Percentiles rank a stretch among this genome's conserved stretches.
Conservation (phyloP, 1,284 basidiomycete genomes). For the Pyrrhoderma noxium region DNA sequence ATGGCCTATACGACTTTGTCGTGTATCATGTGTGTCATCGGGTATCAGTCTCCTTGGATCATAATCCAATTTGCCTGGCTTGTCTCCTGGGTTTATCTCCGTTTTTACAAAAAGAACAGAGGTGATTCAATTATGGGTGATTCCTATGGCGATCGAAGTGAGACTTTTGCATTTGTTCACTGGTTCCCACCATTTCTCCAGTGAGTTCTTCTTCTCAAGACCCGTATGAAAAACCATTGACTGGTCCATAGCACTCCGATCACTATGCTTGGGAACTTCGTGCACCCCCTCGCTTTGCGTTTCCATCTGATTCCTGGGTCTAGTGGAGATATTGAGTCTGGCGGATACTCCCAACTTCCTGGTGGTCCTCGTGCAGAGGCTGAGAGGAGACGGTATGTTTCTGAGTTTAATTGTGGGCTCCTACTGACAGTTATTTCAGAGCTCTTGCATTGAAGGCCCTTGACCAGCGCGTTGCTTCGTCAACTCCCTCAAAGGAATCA, state of each 20-base stretch:
- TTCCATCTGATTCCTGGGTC: conserved; percentile 74
- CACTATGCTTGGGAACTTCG: conserved; percentile 57
- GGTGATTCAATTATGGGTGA: conserved; percentile 51
- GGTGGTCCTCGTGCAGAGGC: conserved; percentile 88
- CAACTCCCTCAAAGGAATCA: conserved; percentile 35
- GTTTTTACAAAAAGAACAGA: conserved; percentile 88
- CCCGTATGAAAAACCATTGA: neutral
- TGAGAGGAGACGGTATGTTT: conserved; percentile 74
- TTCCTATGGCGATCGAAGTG: conserved; percentile 85
- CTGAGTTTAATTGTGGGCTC: neutral
- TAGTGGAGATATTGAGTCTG: conserved; percentile 61
- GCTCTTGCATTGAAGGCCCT: conserved; percentile 93
- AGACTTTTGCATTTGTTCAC: conserved; percentile 91
- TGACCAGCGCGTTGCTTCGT: conserved; percentile 81
- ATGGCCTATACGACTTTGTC: conserved; percentile 92
- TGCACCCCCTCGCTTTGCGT: conserved; percentile 64
- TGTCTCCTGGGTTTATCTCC: conserved; percentile 88
- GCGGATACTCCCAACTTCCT: conserved; percentile 68
- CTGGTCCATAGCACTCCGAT: conserved; percentile 51
- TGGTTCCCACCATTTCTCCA: conserved; percentile 96
- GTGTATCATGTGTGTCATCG: conserved; percentile 80
- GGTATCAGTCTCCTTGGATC: conserved; percentile 91
- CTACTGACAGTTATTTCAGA: conserved; percentile 33
- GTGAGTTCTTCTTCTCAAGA: conserved; percentile 41
- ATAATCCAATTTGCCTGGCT: conserved; percentile 99